Percentiles rank a stretch among this genome's conserved stretches.
These are phyloP conservation scores for Chaetomium fimeti DNA, from an alignment of 495 filamentous ascomycete species.

Conservation along the genomic window DNA sequence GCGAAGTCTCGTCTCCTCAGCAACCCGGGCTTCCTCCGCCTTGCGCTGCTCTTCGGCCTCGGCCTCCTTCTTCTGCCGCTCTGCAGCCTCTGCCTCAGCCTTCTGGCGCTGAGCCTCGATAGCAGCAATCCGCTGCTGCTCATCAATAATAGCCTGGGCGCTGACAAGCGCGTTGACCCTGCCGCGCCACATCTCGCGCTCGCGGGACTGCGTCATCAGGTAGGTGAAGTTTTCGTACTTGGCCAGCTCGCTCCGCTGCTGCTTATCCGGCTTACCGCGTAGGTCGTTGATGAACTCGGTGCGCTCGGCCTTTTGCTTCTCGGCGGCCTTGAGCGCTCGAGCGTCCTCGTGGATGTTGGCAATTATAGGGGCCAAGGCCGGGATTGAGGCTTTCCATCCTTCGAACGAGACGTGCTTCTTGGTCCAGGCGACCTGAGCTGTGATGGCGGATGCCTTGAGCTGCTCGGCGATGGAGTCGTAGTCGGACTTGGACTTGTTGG, in stretches of 20 bases:
- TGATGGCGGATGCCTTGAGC: not conserved
- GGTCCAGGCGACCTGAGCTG: slow-evolving; percentile 8
- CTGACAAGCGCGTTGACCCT: not conserved
- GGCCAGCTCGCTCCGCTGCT: not conserved
- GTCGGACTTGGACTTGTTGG: not conserved
- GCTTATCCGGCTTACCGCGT: not conserved
- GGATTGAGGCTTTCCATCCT: slow-evolving; percentile 1
- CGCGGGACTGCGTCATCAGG: slow-evolving; percentile 9
- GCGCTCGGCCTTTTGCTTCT: not conserved
- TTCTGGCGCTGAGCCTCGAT: not conserved
- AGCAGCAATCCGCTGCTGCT: not conserved
- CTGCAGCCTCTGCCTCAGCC: not conserved
- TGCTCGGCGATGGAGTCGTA: not conserved
- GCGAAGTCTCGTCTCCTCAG: not conserved
- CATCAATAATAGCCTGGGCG: slow-evolving; percentile 10
- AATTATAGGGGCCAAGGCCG: slow-evolving; percentile 2
- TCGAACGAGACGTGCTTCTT: not conserved
- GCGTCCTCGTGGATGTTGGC: slow-evolving; percentile 1
- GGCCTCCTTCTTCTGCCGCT: slow-evolving; percentile 5
- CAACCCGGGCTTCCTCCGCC: not conserved
- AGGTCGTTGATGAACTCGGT: not conserved
- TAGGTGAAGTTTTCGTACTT: not conserved
- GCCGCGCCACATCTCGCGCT: slow-evolving; percentile 11
- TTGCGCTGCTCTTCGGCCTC: slow-evolving; percentile 7
- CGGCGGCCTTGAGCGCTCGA: not conserved